phyloP scores from a whole-genome alignment of 1,139 yeast genomes.

The Yamadazyma friedrichii region DNA sequence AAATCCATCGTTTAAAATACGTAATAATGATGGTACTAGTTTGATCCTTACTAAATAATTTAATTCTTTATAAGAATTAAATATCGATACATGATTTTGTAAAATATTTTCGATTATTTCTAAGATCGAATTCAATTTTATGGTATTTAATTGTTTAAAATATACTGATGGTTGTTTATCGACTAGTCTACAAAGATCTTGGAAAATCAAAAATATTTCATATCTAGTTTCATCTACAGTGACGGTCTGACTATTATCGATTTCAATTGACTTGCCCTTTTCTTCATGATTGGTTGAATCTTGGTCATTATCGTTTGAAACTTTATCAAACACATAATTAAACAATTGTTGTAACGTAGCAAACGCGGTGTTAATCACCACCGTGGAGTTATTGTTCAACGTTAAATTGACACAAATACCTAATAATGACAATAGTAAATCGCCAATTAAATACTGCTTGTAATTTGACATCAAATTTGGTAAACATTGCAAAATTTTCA shows the following conservation, averaged over 20 bases:
- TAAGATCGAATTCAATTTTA: constrained; percentile 69
- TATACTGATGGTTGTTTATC: constrained; percentile 57
- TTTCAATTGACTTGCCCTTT: constrained; percentile 7
- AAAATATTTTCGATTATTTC: constrained; percentile 76
- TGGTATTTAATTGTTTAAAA: constrained; percentile 43
- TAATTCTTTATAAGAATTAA: constrained; percentile 62
- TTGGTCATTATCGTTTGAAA: constrained; percentile 14
- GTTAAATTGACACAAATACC: constrained; percentile 72
- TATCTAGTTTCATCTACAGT: constrained; percentile 31
- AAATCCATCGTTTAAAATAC: constrained; percentile 63
- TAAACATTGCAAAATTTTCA: constrained; percentile 80
- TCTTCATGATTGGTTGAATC: constrained; percentile 6
- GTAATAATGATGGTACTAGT: constrained; percentile 71
- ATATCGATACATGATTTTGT: constrained; percentile 52
- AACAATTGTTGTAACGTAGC: constrained; percentile 90
- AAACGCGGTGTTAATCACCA: constrained; percentile 87
- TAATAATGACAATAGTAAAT: constrained; percentile 56
- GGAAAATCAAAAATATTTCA: constrained; percentile 69
- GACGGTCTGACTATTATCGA: constrained; percentile 1
- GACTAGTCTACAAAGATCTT: constrained; percentile 68
- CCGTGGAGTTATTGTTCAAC: constrained; percentile 64
- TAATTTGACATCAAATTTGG: constrained; percentile 74
- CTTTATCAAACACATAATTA: constrained; percentile 71
- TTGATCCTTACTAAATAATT: constrained; percentile 62
- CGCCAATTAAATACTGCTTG: constrained; percentile 52